Evolutionary conservation across 495 filamentous ascomycete genomes (phyloP).

Genomic region (Penicillium mononematosum): DNA sequence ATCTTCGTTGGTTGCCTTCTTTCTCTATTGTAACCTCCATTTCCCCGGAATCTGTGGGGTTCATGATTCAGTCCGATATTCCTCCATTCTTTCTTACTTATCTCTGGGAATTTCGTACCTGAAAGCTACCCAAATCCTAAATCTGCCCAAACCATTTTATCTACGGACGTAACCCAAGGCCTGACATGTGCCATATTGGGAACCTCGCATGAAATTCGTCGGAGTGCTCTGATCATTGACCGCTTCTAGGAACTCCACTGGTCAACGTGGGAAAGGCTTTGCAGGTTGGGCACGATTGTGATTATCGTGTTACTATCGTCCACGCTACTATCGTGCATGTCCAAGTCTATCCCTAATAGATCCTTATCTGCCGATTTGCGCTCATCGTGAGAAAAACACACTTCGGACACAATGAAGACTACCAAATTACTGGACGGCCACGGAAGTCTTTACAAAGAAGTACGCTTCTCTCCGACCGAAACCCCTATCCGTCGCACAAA

Average conservation of each 20-base stretch:
- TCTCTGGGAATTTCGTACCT: conserved; percentile 2
- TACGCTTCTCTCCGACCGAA: conserved; percentile 47
- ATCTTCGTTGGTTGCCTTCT: not conserved
- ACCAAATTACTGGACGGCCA: conserved; percentile 38
- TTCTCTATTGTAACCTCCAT: not conserved
- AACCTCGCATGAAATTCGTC: conserved; percentile 1
- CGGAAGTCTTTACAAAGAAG: conserved; percentile 48
- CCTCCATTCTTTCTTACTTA: not conserved
- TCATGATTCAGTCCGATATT: not conserved
- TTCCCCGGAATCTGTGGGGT: conserved; percentile 1
- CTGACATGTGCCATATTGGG: conserved; percentile 4
- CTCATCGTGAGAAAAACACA: conserved; percentile 2
- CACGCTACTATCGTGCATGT: not conserved
- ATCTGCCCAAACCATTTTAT: not conserved
- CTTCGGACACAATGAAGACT: conserved; percentile 33
- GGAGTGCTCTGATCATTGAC: conserved; percentile 2
- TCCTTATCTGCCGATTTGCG: conserved; percentile 1
- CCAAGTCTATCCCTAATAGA: not conserved
- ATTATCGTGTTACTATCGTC: not conserved
- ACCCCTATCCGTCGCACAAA: conserved; percentile 41
- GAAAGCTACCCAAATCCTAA: conserved; percentile 3
- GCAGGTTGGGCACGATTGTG: conserved; percentile 7
- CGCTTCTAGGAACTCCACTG: conserved; percentile 3
- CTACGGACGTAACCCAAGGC: not conserved
- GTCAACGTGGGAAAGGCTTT: not conserved